Evolutionary conservation across 2,329 filamentous ascomycete species (phyloP).

Genomic region (Paradendryphiella salina): DNA sequence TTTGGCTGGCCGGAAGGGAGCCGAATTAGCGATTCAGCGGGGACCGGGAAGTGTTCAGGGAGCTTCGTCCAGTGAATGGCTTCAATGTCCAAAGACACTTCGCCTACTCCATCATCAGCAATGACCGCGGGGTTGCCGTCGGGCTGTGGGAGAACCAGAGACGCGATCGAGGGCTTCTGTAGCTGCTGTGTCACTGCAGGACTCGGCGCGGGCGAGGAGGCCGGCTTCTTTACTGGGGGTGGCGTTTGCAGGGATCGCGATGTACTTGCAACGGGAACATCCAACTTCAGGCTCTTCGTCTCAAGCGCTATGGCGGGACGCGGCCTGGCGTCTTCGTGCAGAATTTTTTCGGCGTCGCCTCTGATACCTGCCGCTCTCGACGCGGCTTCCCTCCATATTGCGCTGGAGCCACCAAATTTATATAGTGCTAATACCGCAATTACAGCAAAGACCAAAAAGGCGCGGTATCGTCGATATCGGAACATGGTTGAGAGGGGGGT

Average conservation of each 20-base stretch:
- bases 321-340: conserved; percentile 26
- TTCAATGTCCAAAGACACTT: conserved; percentile 22
- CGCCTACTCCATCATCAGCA: conserved; percentile 25
- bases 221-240: conserved; percentile 31
- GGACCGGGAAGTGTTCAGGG: conserved; percentile 76
- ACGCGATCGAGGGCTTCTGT: conserved; percentile 24
- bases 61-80: conserved; percentile 72
- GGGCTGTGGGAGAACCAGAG: conserved; percentile 18
- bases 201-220: conserved; percentile 16
- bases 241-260: conserved; percentile 31
- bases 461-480: conserved; percentile 64
- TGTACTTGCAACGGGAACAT: conserved; percentile 38
- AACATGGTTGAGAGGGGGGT: conserved; percentile 51
- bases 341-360: conserved; percentile 19
- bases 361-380: conserved; percentile 28
- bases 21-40: conserved; percentile 68
- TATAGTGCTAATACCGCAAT: conserved; percentile 60
- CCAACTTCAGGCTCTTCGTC: conserved; percentile 38
- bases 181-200: conserved; percentile 15
- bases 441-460: conserved; percentile 61
- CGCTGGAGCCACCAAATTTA: conserved; percentile 54
- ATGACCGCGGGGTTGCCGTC: conserved; percentile 19
- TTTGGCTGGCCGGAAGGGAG: conserved; percentile 74
- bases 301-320: conserved; percentile 37
- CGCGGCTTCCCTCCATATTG: conserved; percentile 44